Evolutionary conservation across 805 yeast species (phyloP), one percentile per base, ranked within the genome.

Genomic region (Schizosaccharomyces japonicus): DNA sequence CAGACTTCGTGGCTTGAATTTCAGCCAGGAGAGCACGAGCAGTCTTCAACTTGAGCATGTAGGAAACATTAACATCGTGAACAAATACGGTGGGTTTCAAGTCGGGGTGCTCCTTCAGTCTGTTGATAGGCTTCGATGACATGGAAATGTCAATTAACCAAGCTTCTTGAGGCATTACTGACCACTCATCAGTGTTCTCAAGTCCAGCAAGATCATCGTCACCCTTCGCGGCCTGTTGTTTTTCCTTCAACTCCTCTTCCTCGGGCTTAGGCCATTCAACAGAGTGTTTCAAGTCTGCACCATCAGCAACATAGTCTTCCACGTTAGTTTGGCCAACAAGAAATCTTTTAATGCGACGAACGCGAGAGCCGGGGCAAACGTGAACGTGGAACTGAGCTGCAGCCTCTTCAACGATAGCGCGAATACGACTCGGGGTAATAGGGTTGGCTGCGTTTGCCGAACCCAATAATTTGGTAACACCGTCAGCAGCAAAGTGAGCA

Each of bases 331-430:
- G 98, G 48, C 98, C 98, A 34, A 94, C 93, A 58, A 90, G 72
- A 57, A 87, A 90, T 59, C 96, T 74, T 67, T 94, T 74, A 50
- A 85, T 71, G 61, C 95, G 73, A 65, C 98, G 78, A 39, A 90
- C 80, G 60, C 82, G 77, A 21, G 95, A 81, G 0, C 94, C 94
- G 28, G 96, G 96, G 32, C 81, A 83, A 48, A 90, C 83, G 50
- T 69, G 68, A 67, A 94, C 83, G 60, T 79, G 74, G 65, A 76
- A 90, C 1, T 78, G 67, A 50, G 70, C 71, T n/a, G 94, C 96
- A 57, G 90, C 70, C n/a, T 76, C 69, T 57, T 90, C 92, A 26
- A 84, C 95, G 44, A 83, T 64, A 21, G 66, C 60, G 61, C 94
- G 75, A 51, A 90, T 75, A 52, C 72, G 60, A 17, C 68, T 57